Evolutionary conservation across 345 rosid genomes (phyloP).

Genomic region (Euclidium syriacum): DNA sequence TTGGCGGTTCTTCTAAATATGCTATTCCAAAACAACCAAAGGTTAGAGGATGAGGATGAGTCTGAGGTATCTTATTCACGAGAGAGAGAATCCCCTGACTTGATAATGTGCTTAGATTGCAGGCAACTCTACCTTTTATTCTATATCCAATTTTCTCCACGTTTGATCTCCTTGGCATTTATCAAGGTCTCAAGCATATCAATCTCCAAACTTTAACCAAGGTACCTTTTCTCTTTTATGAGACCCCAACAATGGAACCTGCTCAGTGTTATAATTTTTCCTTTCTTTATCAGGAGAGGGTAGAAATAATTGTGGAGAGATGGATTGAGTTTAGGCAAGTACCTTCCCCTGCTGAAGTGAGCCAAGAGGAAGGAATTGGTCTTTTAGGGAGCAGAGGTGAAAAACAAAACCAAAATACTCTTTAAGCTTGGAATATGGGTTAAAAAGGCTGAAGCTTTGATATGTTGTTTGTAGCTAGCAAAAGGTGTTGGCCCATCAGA

Average conservation of each 20-base stretch:
- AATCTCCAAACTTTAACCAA: conserved; percentile 82
- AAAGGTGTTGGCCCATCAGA: conserved; percentile 24
- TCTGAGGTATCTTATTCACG: not conserved
- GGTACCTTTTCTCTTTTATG: conserved; percentile 36
- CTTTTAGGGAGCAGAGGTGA: conserved; percentile 44
- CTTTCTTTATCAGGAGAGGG: conserved; percentile 55
- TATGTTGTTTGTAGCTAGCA: conserved; percentile 11
- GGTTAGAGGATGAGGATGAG: conserved; percentile 23
- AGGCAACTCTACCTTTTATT: conserved; percentile 59
- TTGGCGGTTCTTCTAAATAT: conserved; percentile 23
- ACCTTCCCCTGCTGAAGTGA: conserved; percentile 73
- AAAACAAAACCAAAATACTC: not conserved
- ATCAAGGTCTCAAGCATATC: conserved; percentile 79
- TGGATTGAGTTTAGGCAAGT: conserved; percentile 58
- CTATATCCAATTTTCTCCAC: conserved; percentile 73
- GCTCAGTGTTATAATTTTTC: not conserved
- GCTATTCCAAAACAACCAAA: conserved; percentile 18
- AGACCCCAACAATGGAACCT: not conserved
- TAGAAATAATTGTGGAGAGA: conserved; percentile 63
- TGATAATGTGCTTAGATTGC: conserved; percentile 39
- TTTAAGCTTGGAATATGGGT: not conserved
- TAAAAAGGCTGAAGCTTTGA: not conserved
- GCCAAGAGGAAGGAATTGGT: conserved; percentile 61
- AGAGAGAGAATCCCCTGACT: not conserved
- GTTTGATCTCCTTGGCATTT: conserved; percentile 79